Evolutionary conservation across 2,329 filamentous ascomycete genomes (phyloP).

Genomic region (Sarocladium strictum): DNA sequence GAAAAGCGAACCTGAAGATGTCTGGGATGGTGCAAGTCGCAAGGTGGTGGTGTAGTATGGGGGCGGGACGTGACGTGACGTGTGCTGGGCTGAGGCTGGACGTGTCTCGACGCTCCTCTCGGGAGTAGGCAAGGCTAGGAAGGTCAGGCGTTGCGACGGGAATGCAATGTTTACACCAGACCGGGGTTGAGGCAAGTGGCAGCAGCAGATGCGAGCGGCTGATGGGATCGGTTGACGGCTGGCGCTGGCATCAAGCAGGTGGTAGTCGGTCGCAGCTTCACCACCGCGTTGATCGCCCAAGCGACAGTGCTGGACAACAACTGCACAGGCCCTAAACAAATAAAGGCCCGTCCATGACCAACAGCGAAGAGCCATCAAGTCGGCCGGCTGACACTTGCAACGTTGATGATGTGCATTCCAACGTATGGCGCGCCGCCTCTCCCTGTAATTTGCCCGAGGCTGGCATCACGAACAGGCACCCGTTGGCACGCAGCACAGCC

Average conservation of each 20-base stretch:
- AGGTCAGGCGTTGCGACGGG: background rate
- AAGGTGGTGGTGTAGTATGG: background rate
- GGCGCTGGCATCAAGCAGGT: conserved; percentile 2
- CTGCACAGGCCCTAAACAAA: background rate
- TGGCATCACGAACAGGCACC: background rate
- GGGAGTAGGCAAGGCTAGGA: no score
- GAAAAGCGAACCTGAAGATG: background rate
- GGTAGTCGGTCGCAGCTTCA: conserved; percentile 1
- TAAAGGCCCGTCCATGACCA: background rate
- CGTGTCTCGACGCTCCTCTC: background rate
- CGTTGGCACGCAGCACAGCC: background rate
- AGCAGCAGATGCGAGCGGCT: background rate
- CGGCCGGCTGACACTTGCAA: background rate
- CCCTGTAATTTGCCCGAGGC: conserved; percentile 1
- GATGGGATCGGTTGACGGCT: background rate
- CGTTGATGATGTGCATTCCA: background rate
- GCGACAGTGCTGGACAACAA: background rate
- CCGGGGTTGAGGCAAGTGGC: no score
- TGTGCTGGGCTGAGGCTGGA: background rate
- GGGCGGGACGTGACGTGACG: conserved; percentile 7
- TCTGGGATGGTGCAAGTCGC: background rate
- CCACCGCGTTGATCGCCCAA: background rate
- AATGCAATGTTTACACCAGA: conserved; percentile 8
- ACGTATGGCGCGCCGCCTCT: background rate
- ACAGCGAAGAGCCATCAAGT: background rate